Evolutionary conservation across 2,329 filamentous ascomycete genomes (phyloP).

Genomic region (Apiospora pterosperma): DNA sequence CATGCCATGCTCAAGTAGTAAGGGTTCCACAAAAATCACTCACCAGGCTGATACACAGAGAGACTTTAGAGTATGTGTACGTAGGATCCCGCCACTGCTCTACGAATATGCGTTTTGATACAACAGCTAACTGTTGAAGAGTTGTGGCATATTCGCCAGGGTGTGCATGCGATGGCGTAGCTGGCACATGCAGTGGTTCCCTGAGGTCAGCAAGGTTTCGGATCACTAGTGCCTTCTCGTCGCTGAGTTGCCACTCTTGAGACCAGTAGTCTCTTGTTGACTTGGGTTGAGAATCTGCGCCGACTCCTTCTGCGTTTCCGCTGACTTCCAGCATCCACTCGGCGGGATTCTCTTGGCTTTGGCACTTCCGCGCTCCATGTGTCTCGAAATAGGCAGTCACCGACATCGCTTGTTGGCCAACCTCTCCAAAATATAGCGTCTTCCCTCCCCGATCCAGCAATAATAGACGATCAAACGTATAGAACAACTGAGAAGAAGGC

Average conservation of each 20-base stretch:
- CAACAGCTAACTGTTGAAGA: no score
- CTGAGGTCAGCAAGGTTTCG: no score
- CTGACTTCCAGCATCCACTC: constrained; percentile 38
- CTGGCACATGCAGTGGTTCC: no score
- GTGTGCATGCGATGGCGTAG: no score
- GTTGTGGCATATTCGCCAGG: no score
- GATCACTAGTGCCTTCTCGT: no score
- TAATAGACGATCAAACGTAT: constrained; percentile 59
- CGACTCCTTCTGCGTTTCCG: background rate
- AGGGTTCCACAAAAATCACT: background rate
- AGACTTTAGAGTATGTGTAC: no score
- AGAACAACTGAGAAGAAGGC: constrained; percentile 64
- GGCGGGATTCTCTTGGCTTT: constrained; percentile 49
- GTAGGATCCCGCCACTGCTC: no score
- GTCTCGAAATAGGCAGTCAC: constrained; percentile 57
- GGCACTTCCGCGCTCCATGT: constrained; percentile 52
- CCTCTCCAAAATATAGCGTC: background rate
- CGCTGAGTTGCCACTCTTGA: background rate
- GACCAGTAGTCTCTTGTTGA: background rate
- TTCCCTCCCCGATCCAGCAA: background rate
- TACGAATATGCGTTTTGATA: no score
- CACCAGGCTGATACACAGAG: background rate
- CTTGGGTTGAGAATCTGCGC: no score
- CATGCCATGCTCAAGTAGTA: no score
- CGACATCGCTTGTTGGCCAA: background rate